phyloP scores from a whole-genome alignment of 2,329 filamentous ascomycete genomes.

The Cladosporium sp. region DNA sequence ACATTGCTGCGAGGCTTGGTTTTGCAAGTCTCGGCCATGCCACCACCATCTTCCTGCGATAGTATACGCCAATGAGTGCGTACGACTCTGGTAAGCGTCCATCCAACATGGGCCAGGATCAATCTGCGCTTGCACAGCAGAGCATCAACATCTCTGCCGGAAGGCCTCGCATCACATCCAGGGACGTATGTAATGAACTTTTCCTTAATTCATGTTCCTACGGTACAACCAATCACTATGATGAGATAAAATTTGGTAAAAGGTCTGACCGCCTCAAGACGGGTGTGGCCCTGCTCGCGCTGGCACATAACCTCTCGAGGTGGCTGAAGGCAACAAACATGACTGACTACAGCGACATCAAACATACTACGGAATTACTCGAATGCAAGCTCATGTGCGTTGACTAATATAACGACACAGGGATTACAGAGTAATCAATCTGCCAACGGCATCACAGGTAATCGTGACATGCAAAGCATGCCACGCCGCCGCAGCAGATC shows the following conservation, averaged over 20 bases:
- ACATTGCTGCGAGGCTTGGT: too few relatives aligned
- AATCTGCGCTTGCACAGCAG: not conserved
- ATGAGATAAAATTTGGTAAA: slow-evolving; percentile 49
- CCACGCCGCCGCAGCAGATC: not conserved
- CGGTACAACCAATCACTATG: slow-evolving; percentile 49
- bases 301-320: slow-evolving; percentile 22
- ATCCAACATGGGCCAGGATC: slow-evolving; percentile 9
- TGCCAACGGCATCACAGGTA: not conserved
- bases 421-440: not conserved
- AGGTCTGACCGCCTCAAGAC: slow-evolving; percentile 55
- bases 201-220: not conserved
- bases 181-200: slow-evolving; percentile 3
- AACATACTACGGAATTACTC: too few relatives aligned
- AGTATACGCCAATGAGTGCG: slow-evolving; percentile 1
- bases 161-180: not conserved
- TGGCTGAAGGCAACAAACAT: slow-evolving; percentile 18
- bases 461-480: not conserved
- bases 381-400: too few relatives aligned
- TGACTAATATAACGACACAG: not conserved
- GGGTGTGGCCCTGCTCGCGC: slow-evolving; percentile 33
- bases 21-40: too few relatives aligned
- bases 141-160: slow-evolving; percentile 4
- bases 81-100: not conserved
- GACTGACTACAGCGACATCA: not conserved
- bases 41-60: too few relatives aligned